Base-by-base conservation (phyloP, 768 basidiomycete genomes). In the Naganishia onofrii region DNA sequence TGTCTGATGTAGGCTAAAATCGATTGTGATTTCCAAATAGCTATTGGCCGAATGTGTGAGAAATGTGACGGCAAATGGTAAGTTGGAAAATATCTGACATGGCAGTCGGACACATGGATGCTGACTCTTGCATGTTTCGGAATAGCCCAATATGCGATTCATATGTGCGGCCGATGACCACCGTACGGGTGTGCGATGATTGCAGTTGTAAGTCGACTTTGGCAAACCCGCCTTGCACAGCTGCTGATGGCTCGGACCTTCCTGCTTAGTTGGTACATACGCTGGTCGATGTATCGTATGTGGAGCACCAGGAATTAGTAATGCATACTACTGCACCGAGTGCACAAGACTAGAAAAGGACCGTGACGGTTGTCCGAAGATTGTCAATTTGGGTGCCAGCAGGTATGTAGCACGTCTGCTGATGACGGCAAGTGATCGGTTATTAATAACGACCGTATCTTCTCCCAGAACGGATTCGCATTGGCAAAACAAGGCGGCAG, bases 11-110 rank as follows among this genome's bases (percentile, higher is more conserved):
- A 8, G 26, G 28, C n/a, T 29, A 29, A 31, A 6, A 21, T 8
- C 15, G n/a, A n/a, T n/a, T n/a, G 13, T 42, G 1, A 38, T n/a
- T 48, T 65, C 1, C 44, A 42, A 29, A 42, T 38, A 96, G 96
- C 96, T 56, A 96, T 98, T 76, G 96, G 96, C 51, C 90, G 96
- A 76, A 86, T 97, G 64, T 99, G 96, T 82, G 96, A 99, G 83
- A 97, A 97, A 81, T 97, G 94, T 78, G 96, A 99, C 80, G 96
- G 96, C 63, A 98, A 98, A 88, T 99, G 96, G 95, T 96, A 76
- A 71, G 89, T 38, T 5, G 1, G 1, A 1, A 38, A 15, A 28
- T 6, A 29, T 48, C 23, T 36, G n/a, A 34, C 23, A 7, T 3
- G 28, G 3, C 6, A 26, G 31, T 29, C 2, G 6, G 2, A 15